These are phyloP conservation scores for Lasiodiplodia hormozganensis DNA, from an alignment of 2,329 filamentous ascomycete species.

Conservation along the genomic window DNA sequence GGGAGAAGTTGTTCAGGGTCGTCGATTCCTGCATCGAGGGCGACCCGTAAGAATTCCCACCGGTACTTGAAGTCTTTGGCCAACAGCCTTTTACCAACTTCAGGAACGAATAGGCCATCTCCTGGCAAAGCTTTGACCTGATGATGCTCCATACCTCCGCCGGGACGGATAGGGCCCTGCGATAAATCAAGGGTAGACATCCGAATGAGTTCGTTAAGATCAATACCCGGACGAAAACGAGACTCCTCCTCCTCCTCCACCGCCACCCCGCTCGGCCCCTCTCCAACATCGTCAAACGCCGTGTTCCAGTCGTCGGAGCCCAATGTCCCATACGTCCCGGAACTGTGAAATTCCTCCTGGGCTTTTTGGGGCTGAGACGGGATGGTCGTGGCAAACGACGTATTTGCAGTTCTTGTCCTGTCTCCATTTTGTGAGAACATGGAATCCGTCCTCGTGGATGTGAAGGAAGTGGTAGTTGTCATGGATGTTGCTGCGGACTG, in stretches of 20 bases:
- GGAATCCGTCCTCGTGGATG: conserved; percentile 4
- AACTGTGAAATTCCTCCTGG: conserved; percentile 1
- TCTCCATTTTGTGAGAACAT: conserved; percentile 1
- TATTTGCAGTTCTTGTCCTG: neutral
- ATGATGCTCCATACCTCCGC: conserved; percentile 27
- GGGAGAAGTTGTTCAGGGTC: neutral
- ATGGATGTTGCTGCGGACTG: neutral
- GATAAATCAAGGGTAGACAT: neutral
- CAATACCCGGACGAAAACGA: neutral
- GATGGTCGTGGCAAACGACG: conserved; percentile 15
- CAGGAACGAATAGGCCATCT: conserved; percentile 40
- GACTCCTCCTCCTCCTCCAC: neutral
- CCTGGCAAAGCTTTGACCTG: conserved; percentile 40
- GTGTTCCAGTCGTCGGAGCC: neutral
- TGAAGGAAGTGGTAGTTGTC: neutral
- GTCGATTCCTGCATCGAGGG: conserved; percentile 32
- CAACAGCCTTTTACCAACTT: conserved; percentile 29
- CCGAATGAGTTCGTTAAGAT: neutral
- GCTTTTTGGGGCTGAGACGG: neutral
- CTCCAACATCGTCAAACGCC: neutral
- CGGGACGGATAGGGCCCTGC: neutral
- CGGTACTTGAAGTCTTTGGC: conserved; percentile 41
- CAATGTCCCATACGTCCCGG: neutral
- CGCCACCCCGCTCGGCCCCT: neutral
- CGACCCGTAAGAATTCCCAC: conserved; percentile 43